Evolutionary conservation across 305 asterid genomes (phyloP).

Genomic region (Nicotiana rustica): DNA sequence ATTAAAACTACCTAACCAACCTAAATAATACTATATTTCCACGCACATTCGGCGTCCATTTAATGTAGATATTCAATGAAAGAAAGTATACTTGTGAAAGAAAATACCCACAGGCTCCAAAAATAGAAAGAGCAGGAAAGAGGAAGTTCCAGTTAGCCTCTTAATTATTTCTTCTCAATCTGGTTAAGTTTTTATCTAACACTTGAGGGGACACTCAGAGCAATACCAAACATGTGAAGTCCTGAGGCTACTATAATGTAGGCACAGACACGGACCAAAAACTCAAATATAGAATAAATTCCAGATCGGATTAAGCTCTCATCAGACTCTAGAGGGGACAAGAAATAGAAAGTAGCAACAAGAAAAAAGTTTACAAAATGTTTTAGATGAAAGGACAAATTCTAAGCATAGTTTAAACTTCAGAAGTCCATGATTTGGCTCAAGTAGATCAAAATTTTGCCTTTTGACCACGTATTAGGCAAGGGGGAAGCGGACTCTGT

Average conservation of each 20-base stretch:
- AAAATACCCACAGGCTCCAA: neutral
- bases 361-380: neutral
- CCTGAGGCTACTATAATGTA: neutral
- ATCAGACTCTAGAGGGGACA: neutral
- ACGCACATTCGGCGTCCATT: neutral
- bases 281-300: neutral
- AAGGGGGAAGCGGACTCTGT: neutral
- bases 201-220: neutral
- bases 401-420: neutral
- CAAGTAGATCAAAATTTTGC: conserved; percentile 13
- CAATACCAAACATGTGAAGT: conserved; percentile 25
- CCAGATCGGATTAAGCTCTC: neutral
- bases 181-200: conserved; percentile 17
- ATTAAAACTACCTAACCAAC: neutral
- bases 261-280: conserved; percentile 1
- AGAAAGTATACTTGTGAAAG: neutral
- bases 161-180: neutral
- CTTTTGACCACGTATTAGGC: neutral
- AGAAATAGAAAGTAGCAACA: conserved; percentile 4
- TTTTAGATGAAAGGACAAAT: conserved; percentile 16
- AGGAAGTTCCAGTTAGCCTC: conserved; percentile 17
- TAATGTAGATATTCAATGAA: neutral
- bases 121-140: conserved; percentile 14
- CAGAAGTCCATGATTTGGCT: neutral
- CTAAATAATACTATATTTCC: neutral